Conservation (phyloP, 2,329 filamentous ascomycete genomes). For the Hymenoscyphus fructigenus region DNA sequence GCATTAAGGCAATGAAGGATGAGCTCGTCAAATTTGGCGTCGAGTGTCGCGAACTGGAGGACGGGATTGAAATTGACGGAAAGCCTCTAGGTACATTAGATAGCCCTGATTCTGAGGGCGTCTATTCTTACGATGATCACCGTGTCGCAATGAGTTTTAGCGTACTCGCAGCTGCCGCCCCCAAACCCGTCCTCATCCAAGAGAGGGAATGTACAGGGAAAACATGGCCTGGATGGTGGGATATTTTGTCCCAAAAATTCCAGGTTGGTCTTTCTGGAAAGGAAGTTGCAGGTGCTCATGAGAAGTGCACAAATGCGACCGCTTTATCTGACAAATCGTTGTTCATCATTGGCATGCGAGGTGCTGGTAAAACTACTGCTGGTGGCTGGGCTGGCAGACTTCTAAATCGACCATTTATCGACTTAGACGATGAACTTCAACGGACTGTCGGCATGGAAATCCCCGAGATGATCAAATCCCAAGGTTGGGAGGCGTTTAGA, state of each 20-base stretch:
- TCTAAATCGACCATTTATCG: conserved; percentile 74
- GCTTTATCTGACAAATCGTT: conserved; percentile 61
- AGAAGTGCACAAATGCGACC: conserved; percentile 41
- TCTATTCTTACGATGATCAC: conserved; percentile 96
- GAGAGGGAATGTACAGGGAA: conserved; percentile 95
- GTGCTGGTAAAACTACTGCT: conserved; percentile 92
- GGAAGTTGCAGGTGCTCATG: conserved; percentile 43
- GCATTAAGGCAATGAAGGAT: conserved; percentile 92
- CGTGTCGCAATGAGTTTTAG: conserved; percentile 98
- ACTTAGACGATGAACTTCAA: conserved; percentile 88
- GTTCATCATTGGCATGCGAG: conserved; percentile 95
- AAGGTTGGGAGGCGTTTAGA: conserved; percentile 89
- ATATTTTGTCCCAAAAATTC: conserved; percentile 78
- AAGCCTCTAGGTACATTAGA: conserved; percentile 47
- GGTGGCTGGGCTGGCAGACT: conserved; percentile 80
- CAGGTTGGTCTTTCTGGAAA: conserved; percentile 73
- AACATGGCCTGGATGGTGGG: conserved; percentile 99
- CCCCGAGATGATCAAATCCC: conserved; percentile 74
- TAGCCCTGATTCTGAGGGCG: conserved; percentile 61
- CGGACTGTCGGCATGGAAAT: conserved; percentile 71
- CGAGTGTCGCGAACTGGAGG: conserved; percentile 80
- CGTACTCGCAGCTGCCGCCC: conserved; percentile 73
- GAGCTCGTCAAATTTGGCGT: conserved; percentile 94
- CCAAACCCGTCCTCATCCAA: conserved; percentile 71
- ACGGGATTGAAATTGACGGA: conserved; percentile 79